A percentile compares a stretch with the other conserved stretches of the same genome.
phyloP scores from a whole-genome alignment of 352 stramenopile species.

The Pythium grandisporangium region DNA sequence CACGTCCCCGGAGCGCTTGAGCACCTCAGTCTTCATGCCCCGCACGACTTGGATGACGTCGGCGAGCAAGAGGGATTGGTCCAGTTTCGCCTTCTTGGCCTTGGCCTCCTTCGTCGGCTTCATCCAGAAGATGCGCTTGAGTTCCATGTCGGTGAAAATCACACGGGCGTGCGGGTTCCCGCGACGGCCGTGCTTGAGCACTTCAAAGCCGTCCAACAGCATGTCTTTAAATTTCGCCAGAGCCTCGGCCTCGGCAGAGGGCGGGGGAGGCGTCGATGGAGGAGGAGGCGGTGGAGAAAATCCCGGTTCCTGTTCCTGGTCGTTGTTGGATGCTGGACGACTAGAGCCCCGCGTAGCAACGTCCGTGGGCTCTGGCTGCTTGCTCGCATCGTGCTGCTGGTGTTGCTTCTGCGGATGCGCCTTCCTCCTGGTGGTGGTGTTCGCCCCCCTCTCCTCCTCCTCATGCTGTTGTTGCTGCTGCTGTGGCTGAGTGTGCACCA shows the following conservation, averaged over 20 bases:
- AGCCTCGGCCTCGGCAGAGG: slow-evolving; percentile 19
- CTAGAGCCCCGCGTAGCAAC: too few relatives aligned
- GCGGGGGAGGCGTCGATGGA: too few relatives aligned
- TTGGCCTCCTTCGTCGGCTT: slow-evolving; percentile 51
- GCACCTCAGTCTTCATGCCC: slow-evolving; percentile 70
- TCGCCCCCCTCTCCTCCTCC: too few relatives aligned
- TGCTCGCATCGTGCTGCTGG: too few relatives aligned
- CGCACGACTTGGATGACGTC: slow-evolving; percentile 67
- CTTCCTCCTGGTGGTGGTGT: too few relatives aligned
- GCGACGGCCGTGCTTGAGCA: slow-evolving; percentile 61
- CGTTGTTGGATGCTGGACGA: too few relatives aligned
- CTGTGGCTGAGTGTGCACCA: neutral
- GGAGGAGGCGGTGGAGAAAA: too few relatives aligned
- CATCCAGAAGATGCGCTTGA: slow-evolving; percentile 78
- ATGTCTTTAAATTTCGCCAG: slow-evolving; percentile 53
- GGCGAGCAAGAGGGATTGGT: slow-evolving; percentile 54
- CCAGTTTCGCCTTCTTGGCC: slow-evolving; percentile 53
- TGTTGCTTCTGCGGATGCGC: too few relatives aligned
- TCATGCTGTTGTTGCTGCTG: neutral
- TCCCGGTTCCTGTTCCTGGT: too few relatives aligned
- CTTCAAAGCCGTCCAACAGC: slow-evolving; percentile 61
- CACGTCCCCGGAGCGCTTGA: slow-evolving; percentile 65
- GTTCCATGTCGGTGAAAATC: slow-evolving; percentile 63
- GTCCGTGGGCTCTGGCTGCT: too few relatives aligned
- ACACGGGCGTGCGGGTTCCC: slow-evolving; percentile 52